Conservation (phyloP, 306 rosid species). For the Arachis hypogaea region DNA sequence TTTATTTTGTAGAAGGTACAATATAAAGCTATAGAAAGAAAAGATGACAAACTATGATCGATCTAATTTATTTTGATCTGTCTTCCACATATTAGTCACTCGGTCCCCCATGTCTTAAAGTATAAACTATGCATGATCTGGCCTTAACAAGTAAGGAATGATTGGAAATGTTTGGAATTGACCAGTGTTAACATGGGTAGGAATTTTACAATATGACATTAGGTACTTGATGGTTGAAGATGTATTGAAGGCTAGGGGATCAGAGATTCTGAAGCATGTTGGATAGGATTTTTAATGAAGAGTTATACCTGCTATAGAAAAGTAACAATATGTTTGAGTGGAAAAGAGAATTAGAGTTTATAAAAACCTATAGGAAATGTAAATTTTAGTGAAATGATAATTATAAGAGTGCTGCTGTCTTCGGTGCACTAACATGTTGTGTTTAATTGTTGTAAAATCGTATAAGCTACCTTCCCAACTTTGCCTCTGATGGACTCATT, state of each 20-base stretch:
- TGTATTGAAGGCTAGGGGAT: slow-evolving; percentile 28
- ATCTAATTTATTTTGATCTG: slow-evolving; percentile 7
- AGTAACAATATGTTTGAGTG: slow-evolving; percentile 8
- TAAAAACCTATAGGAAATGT: slow-evolving; percentile 1
- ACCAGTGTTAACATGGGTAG: slow-evolving; percentile 23
- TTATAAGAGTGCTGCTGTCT: background rate
- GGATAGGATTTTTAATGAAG: slow-evolving; percentile 22
- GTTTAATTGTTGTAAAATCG: slow-evolving; percentile 25
- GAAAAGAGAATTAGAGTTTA: slow-evolving; percentile 17
- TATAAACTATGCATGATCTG: slow-evolving; percentile 31
- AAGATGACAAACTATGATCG: slow-evolving; percentile 19
- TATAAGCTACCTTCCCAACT: background rate
- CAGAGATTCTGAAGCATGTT: slow-evolving; percentile 5
- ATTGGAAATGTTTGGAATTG: slow-evolving; percentile 26
- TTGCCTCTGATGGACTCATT: slow-evolving; percentile 28
- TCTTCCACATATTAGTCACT: background rate
- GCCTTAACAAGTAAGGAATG: slow-evolving; percentile 25
- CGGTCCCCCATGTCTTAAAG: background rate
- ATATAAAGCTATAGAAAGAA: slow-evolving; percentile 7
- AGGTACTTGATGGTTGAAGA: slow-evolving; percentile 28
- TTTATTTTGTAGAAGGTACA: slow-evolving; percentile 15
- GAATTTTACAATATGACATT: slow-evolving; percentile 13
- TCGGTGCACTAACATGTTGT: background rate
- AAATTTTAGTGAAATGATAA: slow-evolving; percentile 31
- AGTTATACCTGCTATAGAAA: background rate